Conservation (phyloP, 2,329 filamentous ascomycete species). For the Aspergillus sp. region DNA sequence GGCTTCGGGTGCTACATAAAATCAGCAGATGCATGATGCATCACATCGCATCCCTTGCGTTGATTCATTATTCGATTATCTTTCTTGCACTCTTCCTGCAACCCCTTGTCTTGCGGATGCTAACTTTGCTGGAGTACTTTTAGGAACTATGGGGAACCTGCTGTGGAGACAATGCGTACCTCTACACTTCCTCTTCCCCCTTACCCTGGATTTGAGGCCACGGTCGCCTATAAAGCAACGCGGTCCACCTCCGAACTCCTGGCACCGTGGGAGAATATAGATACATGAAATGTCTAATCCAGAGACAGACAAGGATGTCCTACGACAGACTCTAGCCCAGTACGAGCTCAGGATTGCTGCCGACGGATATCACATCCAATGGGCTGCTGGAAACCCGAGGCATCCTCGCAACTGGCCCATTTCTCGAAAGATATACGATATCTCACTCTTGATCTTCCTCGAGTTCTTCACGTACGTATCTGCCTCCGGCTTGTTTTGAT, state of each 20-base stretch:
- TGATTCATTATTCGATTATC: conserved; percentile 10
- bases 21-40: conserved; percentile 10
- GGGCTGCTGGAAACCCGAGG: conserved; percentile 28
- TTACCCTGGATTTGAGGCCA: no score
- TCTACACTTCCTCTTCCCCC: not conserved
- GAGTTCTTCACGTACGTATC: conserved; percentile 33
- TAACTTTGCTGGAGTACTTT: conserved; percentile 6
- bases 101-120: conserved; percentile 13
- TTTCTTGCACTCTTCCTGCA: not conserved
- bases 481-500: not conserved
- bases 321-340: conserved; percentile 22
- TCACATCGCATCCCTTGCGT: conserved; percentile 12
- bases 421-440: conserved; percentile 30
- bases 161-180: not conserved
- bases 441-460: conserved; percentile 27
- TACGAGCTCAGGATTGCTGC: conserved; percentile 30
- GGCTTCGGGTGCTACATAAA: conserved; percentile 14
- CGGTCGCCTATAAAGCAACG: conserved; percentile 3
- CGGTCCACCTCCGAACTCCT: not conserved
- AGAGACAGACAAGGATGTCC: conserved; percentile 17
- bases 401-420: conserved; percentile 35
- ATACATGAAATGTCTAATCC: conserved; percentile 12
- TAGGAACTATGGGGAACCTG: not conserved
- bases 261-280: not conserved
- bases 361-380: conserved; percentile 32